Evolutionary conservation across 1,139 yeast species (phyloP).

Genomic region (Kurtzmaniella quercitrusa): DNA sequence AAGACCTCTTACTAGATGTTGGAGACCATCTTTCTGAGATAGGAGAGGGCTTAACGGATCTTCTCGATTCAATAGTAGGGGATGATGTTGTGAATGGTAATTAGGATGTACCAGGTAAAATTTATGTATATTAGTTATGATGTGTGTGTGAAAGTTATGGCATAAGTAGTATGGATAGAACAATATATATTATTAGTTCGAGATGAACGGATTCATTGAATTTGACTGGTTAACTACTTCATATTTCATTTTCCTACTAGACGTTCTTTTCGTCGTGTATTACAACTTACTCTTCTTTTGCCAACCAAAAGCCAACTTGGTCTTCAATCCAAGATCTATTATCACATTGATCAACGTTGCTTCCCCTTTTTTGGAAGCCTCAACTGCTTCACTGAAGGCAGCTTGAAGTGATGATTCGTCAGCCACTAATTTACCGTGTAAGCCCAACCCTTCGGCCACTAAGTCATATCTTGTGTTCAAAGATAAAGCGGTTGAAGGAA

Average conservation of each 20-base stretch:
- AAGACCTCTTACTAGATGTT: neutral
- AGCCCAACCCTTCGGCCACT: constrained; percentile 52
- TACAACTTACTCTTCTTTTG: constrained; percentile 31
- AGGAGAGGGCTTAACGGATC: neutral
- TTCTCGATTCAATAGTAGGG: neutral
- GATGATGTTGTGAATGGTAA: neutral
- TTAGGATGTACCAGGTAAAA: too few species aligned
- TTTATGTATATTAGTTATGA: too few species aligned
- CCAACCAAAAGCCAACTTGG: constrained; percentile 60
- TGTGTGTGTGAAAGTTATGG: too few species aligned
- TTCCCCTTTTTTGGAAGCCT: constrained; percentile 19
- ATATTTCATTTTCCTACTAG: too few species aligned
- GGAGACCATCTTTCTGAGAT: neutral
- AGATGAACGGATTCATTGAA: too few species aligned
- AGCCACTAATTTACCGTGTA: constrained; percentile 43
- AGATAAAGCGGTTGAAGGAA: constrained; percentile 57
- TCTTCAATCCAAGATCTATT: constrained; percentile 51
- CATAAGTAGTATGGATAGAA: too few species aligned
- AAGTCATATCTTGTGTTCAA: constrained; percentile 51
- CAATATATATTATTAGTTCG: too few species aligned
- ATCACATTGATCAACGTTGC: constrained; percentile 53
- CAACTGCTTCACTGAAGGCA: constrained; percentile 38
- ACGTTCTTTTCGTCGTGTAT: too few species aligned
- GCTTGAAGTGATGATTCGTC: constrained; percentile 32
- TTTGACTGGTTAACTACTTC: too few species aligned